These are phyloP conservation scores for Skeletonema marinoi DNA, from an alignment of 108 stramenopile genomes.

Conservation along the genomic window DNA sequence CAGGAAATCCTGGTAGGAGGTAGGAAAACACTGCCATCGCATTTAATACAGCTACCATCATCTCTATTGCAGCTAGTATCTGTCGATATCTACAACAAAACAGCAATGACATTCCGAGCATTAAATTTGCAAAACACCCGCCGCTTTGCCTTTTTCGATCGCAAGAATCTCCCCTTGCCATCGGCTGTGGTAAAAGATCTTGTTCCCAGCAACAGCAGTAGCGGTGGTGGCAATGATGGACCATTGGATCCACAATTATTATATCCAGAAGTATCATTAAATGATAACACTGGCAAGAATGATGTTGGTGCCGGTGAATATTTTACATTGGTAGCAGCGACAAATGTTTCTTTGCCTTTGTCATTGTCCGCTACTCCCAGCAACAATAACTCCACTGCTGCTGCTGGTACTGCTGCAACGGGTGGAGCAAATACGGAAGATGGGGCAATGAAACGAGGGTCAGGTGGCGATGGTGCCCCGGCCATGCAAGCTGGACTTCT, in stretches of 20 bases:
- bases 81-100: neutral
- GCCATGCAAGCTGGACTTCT: constrained; percentile 38
- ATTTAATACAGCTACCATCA: too few species aligned
- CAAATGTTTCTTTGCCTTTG: constrained; percentile 18
- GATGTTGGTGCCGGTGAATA: constrained; percentile 37
- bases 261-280: constrained; percentile 25
- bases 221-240: neutral
- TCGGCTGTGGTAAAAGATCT: constrained; percentile 75
- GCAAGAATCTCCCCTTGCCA: constrained; percentile 69
- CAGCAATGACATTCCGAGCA: neutral
- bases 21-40: too few species aligned
- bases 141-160: constrained; percentile 90
- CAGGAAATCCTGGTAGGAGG: too few species aligned
- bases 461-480: constrained; percentile 32
- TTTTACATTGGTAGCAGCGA: constrained; percentile 28
- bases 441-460: constrained; percentile 16
- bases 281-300: neutral
- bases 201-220: constrained; percentile 36
- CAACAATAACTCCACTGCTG: neutral
- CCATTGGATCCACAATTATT: constrained; percentile 6
- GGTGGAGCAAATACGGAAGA: constrained; percentile 8
- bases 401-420: neutral
- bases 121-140: constrained; percentile 3
- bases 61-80: too few species aligned
- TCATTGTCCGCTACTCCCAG: constrained; percentile 7